Percentiles rank a stretch among this genome's conserved stretches.
phyloP scores from a whole-genome alignment of 371 early-diverging fungal species.

The Mortierella sp. region DNA sequence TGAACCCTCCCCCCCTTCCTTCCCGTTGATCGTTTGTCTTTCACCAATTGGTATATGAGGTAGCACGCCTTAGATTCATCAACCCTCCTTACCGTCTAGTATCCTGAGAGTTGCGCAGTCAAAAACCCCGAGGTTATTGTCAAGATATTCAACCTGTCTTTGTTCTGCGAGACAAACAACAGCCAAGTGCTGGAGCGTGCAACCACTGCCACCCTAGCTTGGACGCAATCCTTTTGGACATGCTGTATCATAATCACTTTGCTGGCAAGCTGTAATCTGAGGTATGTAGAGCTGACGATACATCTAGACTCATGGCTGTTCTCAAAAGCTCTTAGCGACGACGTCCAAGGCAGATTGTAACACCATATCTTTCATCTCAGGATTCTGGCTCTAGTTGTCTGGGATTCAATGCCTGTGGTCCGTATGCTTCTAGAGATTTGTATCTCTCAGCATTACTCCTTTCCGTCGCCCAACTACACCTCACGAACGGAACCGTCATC shows the following conservation, averaged over 20 bases:
- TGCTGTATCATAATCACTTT: conserved; percentile 33
- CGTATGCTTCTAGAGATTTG: conserved; percentile 42
- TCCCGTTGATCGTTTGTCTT: background rate
- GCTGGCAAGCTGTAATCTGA: conserved; percentile 48
- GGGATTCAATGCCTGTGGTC: conserved; percentile 54
- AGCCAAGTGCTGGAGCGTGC: conserved; percentile 21
- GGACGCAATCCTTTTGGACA: conserved; percentile 45
- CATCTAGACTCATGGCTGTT: background rate
- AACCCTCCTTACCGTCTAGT: no score
- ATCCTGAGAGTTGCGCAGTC: conserved; percentile 35
- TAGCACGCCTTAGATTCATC: no score
- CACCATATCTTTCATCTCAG: conserved; percentile 11
- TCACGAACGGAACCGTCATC: conserved; percentile 46
- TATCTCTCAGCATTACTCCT: conserved; percentile 50
- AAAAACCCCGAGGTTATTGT: conserved; percentile 41
- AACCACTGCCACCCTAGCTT: conserved; percentile 31
- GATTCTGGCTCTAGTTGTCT: conserved; percentile 45
- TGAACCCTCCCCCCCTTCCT: no score
- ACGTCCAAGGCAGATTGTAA: no score
- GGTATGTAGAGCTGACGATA: conserved; percentile 8
- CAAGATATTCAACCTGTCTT: conserved; percentile 36
- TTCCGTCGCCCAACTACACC: conserved; percentile 52
- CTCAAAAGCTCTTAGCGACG: background rate
- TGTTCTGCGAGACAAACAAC: conserved; percentile 26
- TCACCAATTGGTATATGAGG: no score